Percentiles rank a stretch among this genome's conserved stretches.
Conservation (phyloP, 2,329 filamentous ascomycete genomes). For the Fusarium decemcellulare region DNA sequence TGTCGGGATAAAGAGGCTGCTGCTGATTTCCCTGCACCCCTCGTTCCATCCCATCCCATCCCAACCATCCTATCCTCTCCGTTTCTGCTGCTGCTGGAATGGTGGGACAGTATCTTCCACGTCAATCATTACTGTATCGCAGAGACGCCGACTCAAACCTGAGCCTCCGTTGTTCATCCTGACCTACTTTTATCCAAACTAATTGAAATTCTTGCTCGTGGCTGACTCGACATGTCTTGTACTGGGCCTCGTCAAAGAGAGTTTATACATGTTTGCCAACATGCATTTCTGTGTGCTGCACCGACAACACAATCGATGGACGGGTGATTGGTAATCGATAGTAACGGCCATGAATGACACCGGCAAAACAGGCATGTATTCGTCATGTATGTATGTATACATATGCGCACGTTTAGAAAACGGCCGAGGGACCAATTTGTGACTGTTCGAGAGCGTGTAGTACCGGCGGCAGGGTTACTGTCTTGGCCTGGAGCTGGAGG, state of each 20-base stretch:
- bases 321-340: constrained; percentile 34
- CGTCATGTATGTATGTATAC: constrained; percentile 1
- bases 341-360: constrained; percentile 28
- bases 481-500: constrained; percentile 23
- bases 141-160: constrained; percentile 13
- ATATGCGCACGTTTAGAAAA: background rate
- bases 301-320: constrained; percentile 16
- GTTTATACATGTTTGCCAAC: background rate
- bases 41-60: constrained; percentile 8
- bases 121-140: constrained; percentile 15
- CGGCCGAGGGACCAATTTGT: constrained; percentile 20
- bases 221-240: constrained; percentile 12
- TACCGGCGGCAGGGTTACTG: constrained; percentile 35
- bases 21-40: background rate
- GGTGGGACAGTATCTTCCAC: constrained; percentile 16
- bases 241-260: background rate
- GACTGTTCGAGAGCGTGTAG: constrained; percentile 31
- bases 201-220: background rate
- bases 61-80: background rate
- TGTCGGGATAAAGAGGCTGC: constrained; percentile 18
- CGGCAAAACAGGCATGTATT: constrained; percentile 24
- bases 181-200: background rate
- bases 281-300: constrained; percentile 1
- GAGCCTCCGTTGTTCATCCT: constrained; percentile 19
- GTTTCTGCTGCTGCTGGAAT: constrained; percentile 3